phyloP scores from a whole-genome alignment of 2,329 filamentous ascomycete genomes.

The Penicillium hesseltinei region DNA sequence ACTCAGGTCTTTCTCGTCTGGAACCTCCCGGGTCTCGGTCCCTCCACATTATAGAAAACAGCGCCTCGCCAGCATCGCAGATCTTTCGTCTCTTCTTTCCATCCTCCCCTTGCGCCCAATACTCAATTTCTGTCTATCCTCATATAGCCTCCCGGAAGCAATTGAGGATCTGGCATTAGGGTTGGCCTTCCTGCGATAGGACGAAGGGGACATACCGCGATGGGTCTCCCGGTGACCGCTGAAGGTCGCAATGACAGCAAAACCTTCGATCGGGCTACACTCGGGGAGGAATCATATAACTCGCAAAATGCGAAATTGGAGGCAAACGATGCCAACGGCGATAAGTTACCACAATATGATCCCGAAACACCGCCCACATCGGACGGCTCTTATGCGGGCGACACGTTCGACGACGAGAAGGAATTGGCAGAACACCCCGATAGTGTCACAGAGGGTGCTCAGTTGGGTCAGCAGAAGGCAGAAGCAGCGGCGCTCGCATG shows the following conservation, averaged over 20 bases:
- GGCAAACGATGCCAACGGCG: background rate
- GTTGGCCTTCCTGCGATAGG: background rate
- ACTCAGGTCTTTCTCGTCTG: background rate
- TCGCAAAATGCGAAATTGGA: conserved; percentile 1
- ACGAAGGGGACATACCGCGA: background rate
- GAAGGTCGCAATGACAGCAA: background rate
- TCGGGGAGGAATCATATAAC: background rate
- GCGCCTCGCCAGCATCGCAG: background rate
- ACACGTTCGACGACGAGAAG: conserved; percentile 21
- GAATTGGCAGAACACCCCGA: conserved; percentile 15
- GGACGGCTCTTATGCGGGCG: background rate
- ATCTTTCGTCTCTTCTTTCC: background rate
- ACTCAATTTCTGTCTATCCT: background rate
- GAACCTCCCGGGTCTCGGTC: background rate
- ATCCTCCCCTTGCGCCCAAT: background rate
- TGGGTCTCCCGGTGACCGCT: conserved; percentile 5
- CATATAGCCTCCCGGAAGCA: background rate
- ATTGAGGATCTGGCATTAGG: background rate
- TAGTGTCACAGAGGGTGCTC: conserved; percentile 14
- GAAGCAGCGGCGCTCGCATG: conserved; percentile 45
- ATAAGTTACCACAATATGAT: background rate
- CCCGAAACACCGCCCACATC: background rate
- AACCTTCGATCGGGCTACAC: background rate
- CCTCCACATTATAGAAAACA: background rate
- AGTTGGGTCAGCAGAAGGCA: conserved; percentile 32